Percentiles rank a stretch among this genome's conserved stretches.
Evolutionary conservation across 2,329 filamentous ascomycete species (phyloP).

Genomic region (Fusarium mangiferae): DNA sequence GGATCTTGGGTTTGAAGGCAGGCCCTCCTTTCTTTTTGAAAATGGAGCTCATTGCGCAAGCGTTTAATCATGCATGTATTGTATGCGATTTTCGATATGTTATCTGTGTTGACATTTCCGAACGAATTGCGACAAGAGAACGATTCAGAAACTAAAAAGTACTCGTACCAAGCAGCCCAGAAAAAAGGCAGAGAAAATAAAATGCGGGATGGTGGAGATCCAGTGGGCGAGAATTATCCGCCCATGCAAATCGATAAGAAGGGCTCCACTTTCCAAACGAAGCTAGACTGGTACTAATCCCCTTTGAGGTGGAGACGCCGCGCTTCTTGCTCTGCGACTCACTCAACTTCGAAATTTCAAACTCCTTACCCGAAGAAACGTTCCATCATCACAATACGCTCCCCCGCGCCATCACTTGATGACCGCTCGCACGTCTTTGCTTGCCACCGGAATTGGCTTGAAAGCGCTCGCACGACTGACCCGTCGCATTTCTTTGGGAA

Average conservation of each 20-base stretch:
- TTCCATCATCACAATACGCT: conserved; percentile 49
- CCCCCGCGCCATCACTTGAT: conserved; percentile 49
- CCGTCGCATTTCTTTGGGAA: conserved; percentile 45
- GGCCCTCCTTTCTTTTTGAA: conserved; percentile 72
- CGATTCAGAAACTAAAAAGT: conserved; percentile 31
- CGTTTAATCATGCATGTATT: conserved; percentile 19
- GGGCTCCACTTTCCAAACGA: conserved; percentile 32
- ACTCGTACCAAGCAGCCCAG: conserved; percentile 26
- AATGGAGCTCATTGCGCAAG: conserved; percentile 69
- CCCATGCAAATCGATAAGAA: conserved; percentile 48
- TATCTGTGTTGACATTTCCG: conserved; percentile 33
- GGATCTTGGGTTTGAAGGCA: conserved; percentile 77
- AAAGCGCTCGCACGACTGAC: conserved; percentile 43
- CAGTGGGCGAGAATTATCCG: conserved; percentile 49
- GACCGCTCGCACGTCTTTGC: conserved; percentile 48
- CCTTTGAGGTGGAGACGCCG: conserved; percentile 30
- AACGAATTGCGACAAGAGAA: conserved; percentile 2
- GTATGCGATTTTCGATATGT: conserved; percentile 11
- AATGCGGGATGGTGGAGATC: conserved; percentile 44
- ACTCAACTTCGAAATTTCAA: conserved; percentile 59
- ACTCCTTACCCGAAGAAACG: conserved; percentile 51
- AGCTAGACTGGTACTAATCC: conserved; percentile 50
- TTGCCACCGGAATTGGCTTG: conserved; percentile 51
- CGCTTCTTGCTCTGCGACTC: conserved; percentile 53
- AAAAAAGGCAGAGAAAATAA: conserved; percentile 47